A percentile compares a stretch with the other conserved stretches of the same genome.
These are phyloP conservation scores for Penicillium sp. DNA, from an alignment of 2,329 filamentous ascomycete species.

Conservation along the genomic window DNA sequence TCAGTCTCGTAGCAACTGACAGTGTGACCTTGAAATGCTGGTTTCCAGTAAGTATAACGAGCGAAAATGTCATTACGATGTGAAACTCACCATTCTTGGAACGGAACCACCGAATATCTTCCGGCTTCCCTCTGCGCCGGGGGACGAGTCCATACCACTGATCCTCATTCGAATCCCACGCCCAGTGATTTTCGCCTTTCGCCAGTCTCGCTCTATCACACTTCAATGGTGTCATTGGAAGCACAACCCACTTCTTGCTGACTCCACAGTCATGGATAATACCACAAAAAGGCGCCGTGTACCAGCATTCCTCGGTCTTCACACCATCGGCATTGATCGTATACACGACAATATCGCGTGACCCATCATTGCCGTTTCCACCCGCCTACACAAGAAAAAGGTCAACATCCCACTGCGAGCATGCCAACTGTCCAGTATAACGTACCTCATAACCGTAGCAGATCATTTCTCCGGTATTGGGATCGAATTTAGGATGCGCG, in stretches of 20 bases:
- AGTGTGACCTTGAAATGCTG: conserved; percentile 49
- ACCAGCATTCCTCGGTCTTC: conserved; percentile 51
- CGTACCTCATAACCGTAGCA: conserved; percentile 51
- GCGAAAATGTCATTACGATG: background rate
- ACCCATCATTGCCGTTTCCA: conserved; percentile 39
- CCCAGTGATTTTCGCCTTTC: conserved; percentile 52
- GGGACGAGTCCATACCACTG: conserved; percentile 58
- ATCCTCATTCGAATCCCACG: conserved; percentile 54
- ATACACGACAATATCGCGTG: conserved; percentile 48
- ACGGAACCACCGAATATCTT: conserved; percentile 46
- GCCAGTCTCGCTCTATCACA: conserved; percentile 47
- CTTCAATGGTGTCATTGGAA: conserved; percentile 52
- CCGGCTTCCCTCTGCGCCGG: conserved; percentile 49
- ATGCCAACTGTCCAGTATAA: background rate
- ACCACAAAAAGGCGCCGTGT: conserved; percentile 53
- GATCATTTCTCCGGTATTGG: conserved; percentile 53
- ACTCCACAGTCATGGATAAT: conserved; percentile 55
- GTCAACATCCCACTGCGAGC: too few relatives aligned
- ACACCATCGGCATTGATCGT: conserved; percentile 46
- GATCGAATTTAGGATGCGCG: conserved; percentile 55
- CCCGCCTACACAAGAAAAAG: conserved; percentile 33
- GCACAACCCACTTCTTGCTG: conserved; percentile 50
- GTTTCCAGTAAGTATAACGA: background rate
- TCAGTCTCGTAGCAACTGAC: conserved; percentile 52
- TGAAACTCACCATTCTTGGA: conserved; percentile 29